These are phyloP conservation scores for Taphrina confusa DNA, from an alignment of 1,139 yeast genomes.

Conservation along the genomic window DNA sequence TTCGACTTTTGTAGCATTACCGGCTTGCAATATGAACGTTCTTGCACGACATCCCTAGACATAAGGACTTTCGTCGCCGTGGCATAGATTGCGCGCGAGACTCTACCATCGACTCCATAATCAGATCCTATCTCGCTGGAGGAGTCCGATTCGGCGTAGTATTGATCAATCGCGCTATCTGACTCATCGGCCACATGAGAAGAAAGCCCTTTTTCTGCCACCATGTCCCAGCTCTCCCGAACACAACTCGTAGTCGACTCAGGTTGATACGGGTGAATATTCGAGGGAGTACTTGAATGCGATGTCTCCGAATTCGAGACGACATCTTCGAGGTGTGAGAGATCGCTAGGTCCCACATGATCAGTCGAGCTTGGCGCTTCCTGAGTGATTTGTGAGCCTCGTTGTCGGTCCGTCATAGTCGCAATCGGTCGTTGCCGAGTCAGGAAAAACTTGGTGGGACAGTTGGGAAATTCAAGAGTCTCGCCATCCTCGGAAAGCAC, in stretches of 20 bases:
- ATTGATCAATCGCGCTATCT: not conserved
- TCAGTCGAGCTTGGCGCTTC: too few species aligned
- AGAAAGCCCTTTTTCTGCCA: too few species aligned
- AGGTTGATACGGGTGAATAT: too few species aligned
- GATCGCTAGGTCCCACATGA: too few species aligned
- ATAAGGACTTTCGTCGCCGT: constrained; percentile 10
- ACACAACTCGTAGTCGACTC: too few species aligned
- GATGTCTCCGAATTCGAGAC: too few species aligned
- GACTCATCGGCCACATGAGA: too few species aligned
- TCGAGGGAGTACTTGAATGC: too few species aligned
- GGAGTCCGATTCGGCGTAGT: constrained; percentile 1
- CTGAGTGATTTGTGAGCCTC: too few species aligned
- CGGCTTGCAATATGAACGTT: constrained; percentile 1
- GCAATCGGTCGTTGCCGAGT: not conserved
- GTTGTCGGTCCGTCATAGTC: too few species aligned
- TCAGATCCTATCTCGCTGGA: not conserved
- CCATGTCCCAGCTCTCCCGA: too few species aligned
- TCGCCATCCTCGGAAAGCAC: not conserved
- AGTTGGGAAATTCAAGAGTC: constrained; percentile 2
- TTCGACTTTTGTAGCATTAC: not conserved
- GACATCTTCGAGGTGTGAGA: too few species aligned
- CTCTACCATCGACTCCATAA: not conserved
- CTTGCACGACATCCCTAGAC: not conserved
- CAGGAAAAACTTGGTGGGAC: not conserved
- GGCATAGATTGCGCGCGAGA: not conserved